Conservation (phyloP, 805 yeast species). For the Lipomyces chichibuensis region DNA sequence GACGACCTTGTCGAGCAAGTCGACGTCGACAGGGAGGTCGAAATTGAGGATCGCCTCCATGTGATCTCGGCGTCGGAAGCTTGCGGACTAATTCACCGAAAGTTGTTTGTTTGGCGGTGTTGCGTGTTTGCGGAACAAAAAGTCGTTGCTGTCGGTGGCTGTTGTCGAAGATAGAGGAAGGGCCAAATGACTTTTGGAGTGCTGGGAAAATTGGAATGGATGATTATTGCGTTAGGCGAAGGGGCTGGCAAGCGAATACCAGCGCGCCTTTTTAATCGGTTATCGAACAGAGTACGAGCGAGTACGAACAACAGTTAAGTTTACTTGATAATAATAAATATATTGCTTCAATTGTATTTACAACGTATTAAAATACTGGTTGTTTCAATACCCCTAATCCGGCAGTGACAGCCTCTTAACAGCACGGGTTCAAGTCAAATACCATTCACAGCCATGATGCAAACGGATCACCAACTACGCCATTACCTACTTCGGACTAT, state of each 20-base stretch:
- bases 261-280: background rate
- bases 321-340: no score
- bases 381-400: no score
- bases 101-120: background rate
- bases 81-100: background rate
- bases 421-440: no score
- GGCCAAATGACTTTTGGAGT: background rate
- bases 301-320: background rate
- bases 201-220: background rate
- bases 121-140: background rate
- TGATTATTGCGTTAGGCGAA: background rate
- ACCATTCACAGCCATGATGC: background rate
- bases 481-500: background rate
- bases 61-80: conserved; percentile 1
- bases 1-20: conserved; percentile 79
- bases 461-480: background rate
- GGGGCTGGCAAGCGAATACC: background rate
- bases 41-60: conserved; percentile 93
- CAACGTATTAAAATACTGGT: no score
- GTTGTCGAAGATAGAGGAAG: background rate
- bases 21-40: conserved; percentile 73
- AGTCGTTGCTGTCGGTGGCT: background rate
- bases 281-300: no score
- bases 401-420: no score
- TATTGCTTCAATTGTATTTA: background rate